Conservation (phyloP, 306 rosid genomes). For the Vicia sativa region DNA sequence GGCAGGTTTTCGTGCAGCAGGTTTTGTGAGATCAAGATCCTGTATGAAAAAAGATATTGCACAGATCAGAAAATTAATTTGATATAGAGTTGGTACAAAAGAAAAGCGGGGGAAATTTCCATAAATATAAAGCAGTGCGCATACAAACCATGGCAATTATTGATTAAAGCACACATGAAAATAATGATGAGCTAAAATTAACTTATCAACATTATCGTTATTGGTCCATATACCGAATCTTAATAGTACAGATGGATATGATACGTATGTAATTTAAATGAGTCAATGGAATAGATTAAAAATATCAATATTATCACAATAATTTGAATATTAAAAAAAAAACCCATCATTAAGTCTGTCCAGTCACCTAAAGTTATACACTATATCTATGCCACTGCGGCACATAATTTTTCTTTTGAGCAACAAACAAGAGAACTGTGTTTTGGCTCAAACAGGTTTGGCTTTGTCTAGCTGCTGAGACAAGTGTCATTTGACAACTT, state of each 20-base stretch:
- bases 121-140: slow-evolving; percentile 2
- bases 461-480: not conserved
- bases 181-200: not conserved
- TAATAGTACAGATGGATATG: not conserved
- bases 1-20: slow-evolving; percentile 31
- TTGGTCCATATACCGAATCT: not conserved
- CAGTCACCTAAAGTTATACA: not conserved
- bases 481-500: slow-evolving; percentile 6
- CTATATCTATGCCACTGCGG: not conserved
- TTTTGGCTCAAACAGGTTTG: not conserved
- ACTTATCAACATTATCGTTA: not conserved
- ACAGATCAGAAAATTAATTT: slow-evolving; percentile 34
- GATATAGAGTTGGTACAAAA: not conserved
- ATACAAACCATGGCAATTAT: not conserved
- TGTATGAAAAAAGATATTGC: slow-evolving; percentile 35
- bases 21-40: slow-evolving; percentile 55
- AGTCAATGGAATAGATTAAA: not conserved
- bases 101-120: not conserved
- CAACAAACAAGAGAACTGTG: not conserved
- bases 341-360: not conserved
- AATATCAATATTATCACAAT: not conserved
- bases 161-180: not conserved
- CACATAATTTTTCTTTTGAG: not conserved
- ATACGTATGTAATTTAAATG: not conserved
- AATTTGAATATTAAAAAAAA: not conserved